Evolutionary conservation across 495 filamentous ascomycete species (phyloP), one percentile per base, ranked within the genome.

Genomic region (Penicillium paxilli): DNA sequence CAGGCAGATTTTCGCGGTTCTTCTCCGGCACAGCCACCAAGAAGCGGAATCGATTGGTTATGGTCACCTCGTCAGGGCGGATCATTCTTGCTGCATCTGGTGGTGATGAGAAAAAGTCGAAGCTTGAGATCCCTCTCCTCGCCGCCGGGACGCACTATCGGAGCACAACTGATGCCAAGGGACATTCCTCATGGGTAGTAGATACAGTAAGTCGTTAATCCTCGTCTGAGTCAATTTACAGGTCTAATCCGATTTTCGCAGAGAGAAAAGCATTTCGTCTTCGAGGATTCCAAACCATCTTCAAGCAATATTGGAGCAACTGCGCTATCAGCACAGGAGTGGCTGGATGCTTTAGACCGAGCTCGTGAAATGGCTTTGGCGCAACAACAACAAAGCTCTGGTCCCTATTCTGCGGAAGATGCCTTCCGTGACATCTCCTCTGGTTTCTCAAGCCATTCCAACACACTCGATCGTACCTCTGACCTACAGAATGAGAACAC

Each of bases 21-120:
- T 98, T 98, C 73, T 87, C 91, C 20, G 88, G 91, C 17, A 90
- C 83, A 61, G 86, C 86, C 9, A 87, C 87, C n/a, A 98, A 98
- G 71, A 96, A 96, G 69, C 79, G 92, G 41, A 91, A 96, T 66
- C 81, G 95, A 30, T 72, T 98, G 47, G 94, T 98, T 10, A 96
- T 99, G 89, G 83, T 99, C 53, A 99, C 95, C 5, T 94, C 90
- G 1, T 88, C 87, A 57, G 95, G 85, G 17, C 85, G 93, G 32
- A 86, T 98, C 42, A 87, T 99, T 47, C 74, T 99, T 62, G 91
- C 89, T 8, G 90, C 93, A n/a, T 83, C 94, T 22, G 92, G 91
- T 1, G 93, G 94, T 0, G 94, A 96, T 56, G 92, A 98, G 63
- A 99, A 99, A 75, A 92, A 92, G 66, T 80, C 90, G 28, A 99